Evolutionary conservation across 441 rosid species (phyloP), one percentile per base, ranked within the genome.

Genomic region (Erodium moschatum): DNA sequence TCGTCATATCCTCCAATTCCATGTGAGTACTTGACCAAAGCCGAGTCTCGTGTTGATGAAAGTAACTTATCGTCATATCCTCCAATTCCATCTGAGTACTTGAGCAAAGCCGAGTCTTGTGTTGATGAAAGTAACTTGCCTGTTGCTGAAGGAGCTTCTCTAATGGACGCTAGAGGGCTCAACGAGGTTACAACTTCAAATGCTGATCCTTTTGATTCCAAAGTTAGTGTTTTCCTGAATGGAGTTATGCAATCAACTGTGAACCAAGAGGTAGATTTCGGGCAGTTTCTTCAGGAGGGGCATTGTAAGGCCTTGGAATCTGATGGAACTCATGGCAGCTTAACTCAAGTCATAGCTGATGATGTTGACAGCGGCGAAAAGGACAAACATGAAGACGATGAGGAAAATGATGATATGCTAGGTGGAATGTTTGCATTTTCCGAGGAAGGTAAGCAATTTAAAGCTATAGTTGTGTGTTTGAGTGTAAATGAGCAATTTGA

Each of bases 401-500:
- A 35, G 40, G 92, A 86, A 29, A 82, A 76, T 15, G 94, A 89
- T 67, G 92, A 86, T 69, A 84, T 91, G 85, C 84, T 91, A 16
- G 98, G 97, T 73, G 92, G 92, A 77, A 83, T 89, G 79, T 91
- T 93, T 74, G 82, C 88, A 72, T 93, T 93, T 86, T 93, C 89
- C 0, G 96, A 91, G 82, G 91, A 89, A 77, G 96, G 98, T 93
- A 82, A 40, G 68, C 70, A 10, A 31, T 40, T 46, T 1, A 9
- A 38, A 27, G 8, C 15, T n/a, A 6, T 5, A 1, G 12, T 20
- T 29, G 31, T 29, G 31, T 29, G 3, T n/a, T n/a, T 1, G 31
- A 29, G 31, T 29, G 4, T 29, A 29, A 35, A 35, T 8, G 8
- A 35, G 40, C 40, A 0, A 35, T 6, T 31, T 3, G 4, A 31